Evolutionary conservation across 495 filamentous ascomycete genomes (phyloP), one percentile per base, ranked within the genome.

Genomic region (Penicillium cinerascens): DNA sequence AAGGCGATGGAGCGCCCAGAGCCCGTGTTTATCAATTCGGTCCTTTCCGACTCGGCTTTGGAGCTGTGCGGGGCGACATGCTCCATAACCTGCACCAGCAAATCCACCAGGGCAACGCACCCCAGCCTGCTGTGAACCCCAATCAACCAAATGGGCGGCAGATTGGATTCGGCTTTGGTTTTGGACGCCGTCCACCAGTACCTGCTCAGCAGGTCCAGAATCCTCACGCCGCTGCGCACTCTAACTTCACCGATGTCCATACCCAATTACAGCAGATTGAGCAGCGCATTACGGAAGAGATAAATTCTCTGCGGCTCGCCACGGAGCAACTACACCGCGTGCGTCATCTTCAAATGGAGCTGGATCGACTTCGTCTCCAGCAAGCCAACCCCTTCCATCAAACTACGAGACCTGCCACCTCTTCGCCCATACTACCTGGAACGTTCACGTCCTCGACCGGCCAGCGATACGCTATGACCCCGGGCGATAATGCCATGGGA

Each of bases 201-300:
- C 50, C 55, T 38, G 35, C 58, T 43, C 42, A 57, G 11, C 54
- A 62, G 22, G 18, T 63, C 29, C 43, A 51, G 2, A 49, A 43
- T 10, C 49, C 51, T 8, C 57, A 61, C 27, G 49, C 39, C 21
- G 54, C 43, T 40, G 22, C 50, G 51, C 18, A 20, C 11, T 54
- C 60, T 11, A 66, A 44, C 44, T 40, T 51, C 41, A 44, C 54
- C 33, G 61, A 60, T 23, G 77, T 86, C 23, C 79, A 80, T 47
- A 52, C 68, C 17, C 84, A 86, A 39, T 63, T 91, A 22, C 70
- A 78, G 35, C 78, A 83, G 26, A 76, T 90, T 8, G 84, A 86
- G 51, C 81, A 84, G 41, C 82, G 84, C 29, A 75, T 92, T 29
- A 70, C 82, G 53, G 78, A 84, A 55, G 87, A 91, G 58, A 79